Percentiles rank a stretch among this genome's conserved stretches.
These are phyloP conservation scores for Microdochium bolleyi DNA, from an alignment of 2,329 filamentous ascomycete genomes.

Conservation along the genomic window DNA sequence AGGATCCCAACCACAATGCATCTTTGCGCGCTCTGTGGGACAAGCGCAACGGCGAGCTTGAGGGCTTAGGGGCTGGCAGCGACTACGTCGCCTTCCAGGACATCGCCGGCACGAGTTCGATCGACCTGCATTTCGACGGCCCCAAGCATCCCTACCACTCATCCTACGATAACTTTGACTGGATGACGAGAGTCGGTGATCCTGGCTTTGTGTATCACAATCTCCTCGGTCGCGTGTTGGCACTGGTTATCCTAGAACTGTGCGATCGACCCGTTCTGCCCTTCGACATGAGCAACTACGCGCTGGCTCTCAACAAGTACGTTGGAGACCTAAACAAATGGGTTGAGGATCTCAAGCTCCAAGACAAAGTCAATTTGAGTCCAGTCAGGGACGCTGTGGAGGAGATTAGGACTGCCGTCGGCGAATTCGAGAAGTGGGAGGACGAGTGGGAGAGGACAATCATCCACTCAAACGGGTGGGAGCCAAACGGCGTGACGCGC, in stretches of 20 bases:
- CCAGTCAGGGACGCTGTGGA: slow-evolving; percentile 56
- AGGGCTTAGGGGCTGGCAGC: slow-evolving; percentile 63
- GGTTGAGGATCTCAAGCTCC: slow-evolving; percentile 39
- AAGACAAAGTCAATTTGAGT: slow-evolving; percentile 37
- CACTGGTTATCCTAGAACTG: slow-evolving; percentile 77
- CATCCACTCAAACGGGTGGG: slow-evolving; percentile 65
- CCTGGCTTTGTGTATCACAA: slow-evolving; percentile 77
- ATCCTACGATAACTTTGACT: slow-evolving; percentile 84
- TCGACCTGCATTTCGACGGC: slow-evolving; percentile 75
- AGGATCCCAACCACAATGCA: slow-evolving; percentile 63
- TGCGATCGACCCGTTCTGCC: slow-evolving; percentile 74
- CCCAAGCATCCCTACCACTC: slow-evolving; percentile 64
- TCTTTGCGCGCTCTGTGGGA: slow-evolving; percentile 74
- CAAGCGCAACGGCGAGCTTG: slow-evolving; percentile 49
- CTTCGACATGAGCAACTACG: slow-evolving; percentile 72
- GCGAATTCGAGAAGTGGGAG: slow-evolving; percentile 69
- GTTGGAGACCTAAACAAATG: slow-evolving; percentile 60
- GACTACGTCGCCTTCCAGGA: slow-evolving; percentile 90
- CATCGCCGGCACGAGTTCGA: slow-evolving; percentile 78
- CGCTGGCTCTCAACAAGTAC: slow-evolving; percentile 55
- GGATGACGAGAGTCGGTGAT: slow-evolving; percentile 75
- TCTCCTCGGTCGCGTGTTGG: slow-evolving; percentile 70
- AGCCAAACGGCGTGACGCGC: slow-evolving; percentile 59
- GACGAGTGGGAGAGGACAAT: slow-evolving; percentile 67
- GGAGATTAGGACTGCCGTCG: slow-evolving; percentile 50